Evolutionary conservation across 2,329 filamentous ascomycete species (phyloP).

Genomic region (Chaetomium globosum): DNA sequence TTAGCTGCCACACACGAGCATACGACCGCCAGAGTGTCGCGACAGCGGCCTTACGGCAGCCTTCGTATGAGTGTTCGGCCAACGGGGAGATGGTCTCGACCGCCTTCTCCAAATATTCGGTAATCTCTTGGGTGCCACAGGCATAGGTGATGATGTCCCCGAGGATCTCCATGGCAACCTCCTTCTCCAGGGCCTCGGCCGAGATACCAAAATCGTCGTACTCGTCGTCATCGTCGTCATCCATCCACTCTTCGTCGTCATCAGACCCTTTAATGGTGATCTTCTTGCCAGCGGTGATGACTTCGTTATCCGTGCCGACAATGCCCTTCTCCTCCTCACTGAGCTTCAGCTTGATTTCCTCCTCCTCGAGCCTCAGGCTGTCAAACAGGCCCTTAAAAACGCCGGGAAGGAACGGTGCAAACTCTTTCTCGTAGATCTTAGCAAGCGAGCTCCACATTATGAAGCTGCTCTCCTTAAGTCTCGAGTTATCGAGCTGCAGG

Average conservation of each 20-base stretch:
- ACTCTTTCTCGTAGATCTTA: constrained; percentile 87
- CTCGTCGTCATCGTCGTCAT: constrained; percentile 66
- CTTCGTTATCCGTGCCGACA: constrained; percentile 65
- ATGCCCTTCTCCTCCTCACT: constrained; percentile 74
- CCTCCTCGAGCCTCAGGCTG: constrained; percentile 83
- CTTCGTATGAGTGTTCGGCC: constrained; percentile 87
- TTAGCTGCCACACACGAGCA: constrained; percentile 84
- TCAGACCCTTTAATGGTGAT: constrained; percentile 71
- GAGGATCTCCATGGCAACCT: constrained; percentile 92
- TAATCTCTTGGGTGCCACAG: constrained; percentile 69
- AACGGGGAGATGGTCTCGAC: constrained; percentile 80
- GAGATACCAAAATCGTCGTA: constrained; percentile 88
- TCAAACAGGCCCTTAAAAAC: constrained; percentile 80
- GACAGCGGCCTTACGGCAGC: constrained; percentile 88
- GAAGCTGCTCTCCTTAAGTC: constrained; percentile 93
- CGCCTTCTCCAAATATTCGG: constrained; percentile 86
- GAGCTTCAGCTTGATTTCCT: constrained; percentile 78
- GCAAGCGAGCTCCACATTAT: constrained; percentile 94
- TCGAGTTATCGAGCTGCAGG: constrained; percentile 81
- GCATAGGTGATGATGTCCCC: constrained; percentile 90
- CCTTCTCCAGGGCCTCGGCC: constrained; percentile 90
- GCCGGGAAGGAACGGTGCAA: constrained; percentile 74
- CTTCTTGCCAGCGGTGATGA: constrained; percentile 80
- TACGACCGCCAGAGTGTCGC: constrained; percentile 93
- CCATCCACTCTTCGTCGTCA: constrained; percentile 58